These are phyloP conservation scores for Schizosaccharomyces osmophilus DNA, from an alignment of 805 yeast genomes.

Conservation along the genomic window DNA sequence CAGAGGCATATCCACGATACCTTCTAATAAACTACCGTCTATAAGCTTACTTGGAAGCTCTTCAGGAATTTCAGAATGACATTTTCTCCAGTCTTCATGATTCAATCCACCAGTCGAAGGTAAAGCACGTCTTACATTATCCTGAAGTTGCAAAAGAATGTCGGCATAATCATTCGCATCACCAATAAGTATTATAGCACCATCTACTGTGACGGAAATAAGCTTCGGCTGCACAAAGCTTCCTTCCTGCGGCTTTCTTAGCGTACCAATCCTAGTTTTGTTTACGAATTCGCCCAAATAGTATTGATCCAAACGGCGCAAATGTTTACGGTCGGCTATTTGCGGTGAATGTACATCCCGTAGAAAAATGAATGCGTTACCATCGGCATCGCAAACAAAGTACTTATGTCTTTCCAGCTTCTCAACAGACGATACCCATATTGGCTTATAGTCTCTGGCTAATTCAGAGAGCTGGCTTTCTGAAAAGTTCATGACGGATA, in stretches of 20 bases:
- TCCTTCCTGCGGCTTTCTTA: neutral
- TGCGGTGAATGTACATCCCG: neutral
- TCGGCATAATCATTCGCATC: constrained; percentile 5
- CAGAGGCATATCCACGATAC: constrained; percentile 5
- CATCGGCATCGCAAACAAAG: constrained; percentile 9
- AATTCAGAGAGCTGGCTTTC: constrained; percentile 4
- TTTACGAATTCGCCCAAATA: constrained; percentile 8
- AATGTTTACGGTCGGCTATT: neutral
- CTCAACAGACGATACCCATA: constrained; percentile 10
- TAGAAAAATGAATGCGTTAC: constrained; percentile 6
- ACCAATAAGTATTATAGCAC: constrained; percentile 7
- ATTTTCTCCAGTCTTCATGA: constrained; percentile 4
- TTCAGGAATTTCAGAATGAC: constrained; percentile 3
- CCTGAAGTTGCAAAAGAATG: constrained; percentile 6
- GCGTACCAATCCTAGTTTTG: constrained; percentile 1
- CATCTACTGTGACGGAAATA: constrained; percentile 9
- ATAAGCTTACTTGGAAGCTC: constrained; percentile 7
- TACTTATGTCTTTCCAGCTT: constrained; percentile 2
- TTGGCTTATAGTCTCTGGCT: constrained; percentile 7
- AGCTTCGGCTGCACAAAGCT: constrained; percentile 6
- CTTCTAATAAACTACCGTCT: constrained; percentile 9
- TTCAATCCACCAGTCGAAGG: constrained; percentile 5
- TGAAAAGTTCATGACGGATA: constrained; percentile 4
- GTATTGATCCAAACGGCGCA: neutral
- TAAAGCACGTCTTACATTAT: constrained; percentile 5